phyloP scores from a whole-genome alignment of 306 rosid genomes.

The Cucumis cinereus region DNA sequence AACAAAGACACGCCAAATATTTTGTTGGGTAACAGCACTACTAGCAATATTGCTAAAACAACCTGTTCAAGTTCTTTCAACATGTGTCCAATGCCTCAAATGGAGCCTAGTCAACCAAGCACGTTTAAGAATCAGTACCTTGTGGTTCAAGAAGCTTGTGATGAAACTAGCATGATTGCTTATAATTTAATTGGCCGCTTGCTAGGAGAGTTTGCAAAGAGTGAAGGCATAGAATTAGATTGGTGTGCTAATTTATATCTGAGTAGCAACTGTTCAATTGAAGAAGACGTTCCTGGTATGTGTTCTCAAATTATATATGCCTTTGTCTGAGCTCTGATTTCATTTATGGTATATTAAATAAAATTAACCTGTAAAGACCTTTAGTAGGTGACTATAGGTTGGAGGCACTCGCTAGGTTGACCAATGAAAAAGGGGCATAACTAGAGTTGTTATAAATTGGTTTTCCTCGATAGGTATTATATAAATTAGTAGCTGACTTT shows the following conservation, averaged over 20 bases:
- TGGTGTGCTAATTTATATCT: constrained; percentile 25
- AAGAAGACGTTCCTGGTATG: constrained; percentile 45
- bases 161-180: constrained; percentile 58
- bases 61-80: constrained; percentile 5
- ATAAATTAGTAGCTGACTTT: neutral
- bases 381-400: neutral
- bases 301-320: neutral
- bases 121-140: constrained; percentile 45
- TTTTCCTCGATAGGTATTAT: neutral
- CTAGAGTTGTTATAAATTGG: neutral
- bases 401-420: neutral
- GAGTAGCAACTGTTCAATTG: constrained; percentile 13
- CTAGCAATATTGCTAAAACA: neutral
- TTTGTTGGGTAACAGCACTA: neutral
- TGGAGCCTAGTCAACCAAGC: constrained; percentile 2
- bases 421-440: neutral
- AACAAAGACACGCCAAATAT: neutral
- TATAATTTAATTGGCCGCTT: constrained; percentile 50
- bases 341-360: neutral
- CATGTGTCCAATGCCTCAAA: constrained; percentile 10
- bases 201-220: constrained; percentile 37
- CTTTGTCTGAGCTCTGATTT: neutral
- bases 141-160: constrained; percentile 55
- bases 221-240: constrained; percentile 32
- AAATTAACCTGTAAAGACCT: neutral